Percentiles rank a stretch among this genome's conserved stretches.
Evolutionary conservation across 441 rosid species (phyloP).

Genomic region (Rhodomyrtus psidioides): DNA sequence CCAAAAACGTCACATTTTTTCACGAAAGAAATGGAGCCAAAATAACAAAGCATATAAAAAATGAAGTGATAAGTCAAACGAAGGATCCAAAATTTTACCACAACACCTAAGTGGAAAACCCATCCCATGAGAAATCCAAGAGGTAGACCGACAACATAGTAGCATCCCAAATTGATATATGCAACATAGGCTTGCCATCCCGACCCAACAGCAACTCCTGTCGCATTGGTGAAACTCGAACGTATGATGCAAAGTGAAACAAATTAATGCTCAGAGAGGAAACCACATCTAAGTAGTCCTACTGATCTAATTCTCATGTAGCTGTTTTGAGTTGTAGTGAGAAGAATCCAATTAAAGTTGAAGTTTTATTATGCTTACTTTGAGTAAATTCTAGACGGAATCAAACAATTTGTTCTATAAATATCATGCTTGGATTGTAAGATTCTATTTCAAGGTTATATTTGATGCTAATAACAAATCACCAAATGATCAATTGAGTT

Average conservation of each 20-base stretch:
- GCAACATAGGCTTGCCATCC: slow-evolving; percentile 46
- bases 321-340: background rate
- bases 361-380: background rate
- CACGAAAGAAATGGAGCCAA: too few species aligned
- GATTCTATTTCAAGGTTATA: background rate
- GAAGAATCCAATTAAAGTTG: background rate
- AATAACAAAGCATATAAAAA: too few species aligned
- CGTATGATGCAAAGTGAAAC: background rate
- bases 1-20: too few species aligned
- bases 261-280: background rate
- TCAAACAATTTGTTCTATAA: background rate
- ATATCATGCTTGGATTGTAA: background rate
- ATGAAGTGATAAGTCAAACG: too few species aligned
- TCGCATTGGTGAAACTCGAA: background rate
- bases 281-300: background rate
- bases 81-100: slow-evolving; percentile 3
- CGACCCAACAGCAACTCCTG: slow-evolving; percentile 47
- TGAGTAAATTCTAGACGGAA: background rate
- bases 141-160: slow-evolving; percentile 36
- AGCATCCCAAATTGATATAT: slow-evolving; percentile 38
- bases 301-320: background rate
- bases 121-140: slow-evolving; percentile 31
- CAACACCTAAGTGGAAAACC: slow-evolving; percentile 27
- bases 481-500: background rate
- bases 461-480: background rate